Base-by-base conservation (phyloP, 805 yeast species). In the Zygotorulaspora florentina region DNA sequence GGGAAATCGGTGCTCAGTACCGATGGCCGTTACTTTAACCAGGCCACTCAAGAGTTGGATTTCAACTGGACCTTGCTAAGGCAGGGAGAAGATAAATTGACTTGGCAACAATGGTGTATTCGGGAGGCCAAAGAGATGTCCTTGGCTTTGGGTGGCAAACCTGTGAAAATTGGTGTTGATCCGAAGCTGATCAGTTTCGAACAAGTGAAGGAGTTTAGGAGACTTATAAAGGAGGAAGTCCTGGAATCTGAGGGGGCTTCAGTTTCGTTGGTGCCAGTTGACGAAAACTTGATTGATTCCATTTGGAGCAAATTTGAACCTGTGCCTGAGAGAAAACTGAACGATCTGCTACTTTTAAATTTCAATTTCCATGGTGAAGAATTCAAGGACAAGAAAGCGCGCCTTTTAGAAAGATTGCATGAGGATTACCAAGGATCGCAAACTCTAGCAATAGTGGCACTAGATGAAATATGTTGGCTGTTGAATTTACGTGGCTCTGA, bases 21-120 rank as follows among this genome's bases (percentile, higher is more conserved):
- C 0, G 99, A 93, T 66, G 98, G 98, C 1, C 75, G 99, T 53
- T 93, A 93, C 69, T 93, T 88, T 65, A 71, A 87, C 48, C 99
- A 93, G 68, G 98, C 98, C 1, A 79, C 76, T 17, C 79, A 83
- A 47, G 93, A 93, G 67, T 70, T 93, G 45, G 95, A 87, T 62
- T 59, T 66, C 31, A 80, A 81, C 58, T 93, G 98, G 98, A 66
- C 68, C 1, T 67, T 93, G 38, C 72, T 93, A 48, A 89, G 85
- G 60, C 95, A 84, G 62, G 96, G 96, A 3, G 73, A 76, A n/a
- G 85, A 82, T 27, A 76, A 76, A 31, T 79, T 83, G 11, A 72
- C 84, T 6, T 91, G 98, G 98, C 80, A 80, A 50, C 81, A 82
- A 43, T 93, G 88, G 84, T 77, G 82, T 38, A 70, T 81, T 23